A percentile compares a stretch with the other conserved stretches of the same genome.
Conservation (phyloP, 1,139 yeast genomes). For the Magnusiomyces tetraspermus region DNA sequence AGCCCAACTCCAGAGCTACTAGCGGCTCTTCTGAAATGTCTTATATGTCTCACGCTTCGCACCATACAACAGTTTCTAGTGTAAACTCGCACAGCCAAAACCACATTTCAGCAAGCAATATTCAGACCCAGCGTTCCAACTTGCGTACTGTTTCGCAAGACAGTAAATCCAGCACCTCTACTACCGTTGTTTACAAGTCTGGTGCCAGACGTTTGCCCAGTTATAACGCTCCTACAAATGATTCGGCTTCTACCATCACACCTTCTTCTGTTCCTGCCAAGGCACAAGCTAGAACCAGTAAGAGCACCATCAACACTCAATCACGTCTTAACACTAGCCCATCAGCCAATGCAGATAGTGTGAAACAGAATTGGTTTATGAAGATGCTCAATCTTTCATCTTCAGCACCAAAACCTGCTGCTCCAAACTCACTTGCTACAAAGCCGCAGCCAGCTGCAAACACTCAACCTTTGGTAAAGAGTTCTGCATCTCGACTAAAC, state of each 20-base stretch:
- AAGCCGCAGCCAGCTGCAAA: background rate
- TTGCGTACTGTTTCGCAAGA: background rate
- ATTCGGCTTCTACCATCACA: background rate
- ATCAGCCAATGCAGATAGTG: background rate
- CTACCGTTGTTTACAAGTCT: conserved; percentile 1
- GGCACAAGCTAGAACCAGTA: background rate
- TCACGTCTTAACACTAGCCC: background rate
- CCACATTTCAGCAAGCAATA: background rate
- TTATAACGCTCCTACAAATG: background rate
- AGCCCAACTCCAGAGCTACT: conserved; percentile 1
- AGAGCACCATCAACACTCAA: background rate
- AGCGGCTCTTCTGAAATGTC: conserved; percentile 5
- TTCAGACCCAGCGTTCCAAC: background rate
- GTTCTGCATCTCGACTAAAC: background rate
- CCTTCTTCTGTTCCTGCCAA: background rate
- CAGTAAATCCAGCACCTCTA: background rate
- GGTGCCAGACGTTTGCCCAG: background rate
- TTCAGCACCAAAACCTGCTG: background rate
- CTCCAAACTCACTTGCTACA: background rate
- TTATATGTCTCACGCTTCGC: background rate
- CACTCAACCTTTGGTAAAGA: background rate
- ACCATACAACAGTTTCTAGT: background rate
- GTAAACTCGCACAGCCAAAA: background rate
- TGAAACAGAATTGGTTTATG: conserved; percentile 34
- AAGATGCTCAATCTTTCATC: conserved; percentile 24